These are phyloP conservation scores for Dorcoceras hygrometricum DNA, from an alignment of 257 asterid genomes.

Conservation along the genomic window DNA sequence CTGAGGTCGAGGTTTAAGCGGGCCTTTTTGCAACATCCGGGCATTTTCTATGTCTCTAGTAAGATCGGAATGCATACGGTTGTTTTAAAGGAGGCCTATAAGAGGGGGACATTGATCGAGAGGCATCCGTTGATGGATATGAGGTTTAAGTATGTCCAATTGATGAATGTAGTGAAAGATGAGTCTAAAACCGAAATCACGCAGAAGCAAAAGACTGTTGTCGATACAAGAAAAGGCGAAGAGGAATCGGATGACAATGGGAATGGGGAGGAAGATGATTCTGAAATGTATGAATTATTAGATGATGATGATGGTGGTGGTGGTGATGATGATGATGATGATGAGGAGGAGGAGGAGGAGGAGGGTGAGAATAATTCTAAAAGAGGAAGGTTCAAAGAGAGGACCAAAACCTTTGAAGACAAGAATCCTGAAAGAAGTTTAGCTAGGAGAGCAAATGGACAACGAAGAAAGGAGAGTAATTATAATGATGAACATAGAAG, in stretches of 20 bases:
- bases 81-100: slow-evolving; percentile 76
- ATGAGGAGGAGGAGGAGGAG: slow-evolving; percentile 32
- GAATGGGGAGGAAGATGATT: slow-evolving; percentile 40
- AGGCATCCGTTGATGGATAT: slow-evolving; percentile 58
- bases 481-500: not conserved
- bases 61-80: slow-evolving; percentile 69
- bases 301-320: slow-evolving; percentile 26
- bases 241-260: slow-evolving; percentile 35
- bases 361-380: slow-evolving; percentile 23
- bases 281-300: slow-evolving; percentile 29
- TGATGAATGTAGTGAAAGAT: slow-evolving; percentile 55
- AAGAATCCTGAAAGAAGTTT: slow-evolving; percentile 9
- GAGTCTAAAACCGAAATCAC: slow-evolving; percentile 32
- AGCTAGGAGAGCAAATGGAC: slow-evolving; percentile 21
- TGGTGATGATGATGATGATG: slow-evolving; percentile 27
- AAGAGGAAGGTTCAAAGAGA: slow-evolving; percentile 23
- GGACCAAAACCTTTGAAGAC: slow-evolving; percentile 15
- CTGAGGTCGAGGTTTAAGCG: slow-evolving; percentile 76
- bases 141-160: slow-evolving; percentile 58
- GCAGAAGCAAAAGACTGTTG: slow-evolving; percentile 29
- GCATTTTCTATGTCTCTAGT: slow-evolving; percentile 74
- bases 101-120: slow-evolving; percentile 61
- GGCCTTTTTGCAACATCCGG: slow-evolving; percentile 78
- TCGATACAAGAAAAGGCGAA: slow-evolving; percentile 34
- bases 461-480: slow-evolving; percentile 9